Percentiles rank a stretch among this genome's conserved stretches.
Evolutionary conservation across 352 stramenopile genomes (phyloP).

Genomic region (Blastocystis sp.): DNA sequence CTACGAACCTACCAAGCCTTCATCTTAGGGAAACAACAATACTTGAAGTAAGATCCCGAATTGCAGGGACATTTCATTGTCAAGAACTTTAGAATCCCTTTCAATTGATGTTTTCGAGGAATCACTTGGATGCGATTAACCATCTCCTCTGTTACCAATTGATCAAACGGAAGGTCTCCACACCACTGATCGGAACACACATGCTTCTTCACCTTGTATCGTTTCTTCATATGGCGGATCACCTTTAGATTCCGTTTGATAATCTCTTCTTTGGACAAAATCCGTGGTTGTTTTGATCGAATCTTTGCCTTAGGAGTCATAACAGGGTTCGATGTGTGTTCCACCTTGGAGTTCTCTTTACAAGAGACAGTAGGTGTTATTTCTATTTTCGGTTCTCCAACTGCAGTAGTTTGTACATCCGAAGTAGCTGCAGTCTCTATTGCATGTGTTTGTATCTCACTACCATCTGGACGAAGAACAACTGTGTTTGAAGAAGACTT

Average conservation of each 20-base stretch:
- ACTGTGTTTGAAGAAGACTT: neutral
- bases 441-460: constrained; percentile 69
- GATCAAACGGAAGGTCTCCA: constrained; percentile 5
- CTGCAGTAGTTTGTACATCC: neutral
- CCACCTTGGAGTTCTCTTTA: neutral
- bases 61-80: constrained; percentile 34
- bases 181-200: neutral
- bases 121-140: neutral
- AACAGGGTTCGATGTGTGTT: neutral
- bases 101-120: neutral
- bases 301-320: neutral
- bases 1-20: neutral
- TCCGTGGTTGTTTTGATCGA: neutral
- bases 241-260: neutral
- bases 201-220: neutral
- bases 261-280: neutral
- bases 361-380: no score
- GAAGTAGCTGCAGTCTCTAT: neutral
- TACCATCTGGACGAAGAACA: constrained; percentile 65
- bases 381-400: neutral
- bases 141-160: neutral
- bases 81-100: neutral
- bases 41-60: constrained; percentile 36
- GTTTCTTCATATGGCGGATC: neutral
- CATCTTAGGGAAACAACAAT: constrained; percentile 34